Evolutionary conservation across 495 filamentous ascomycete species (phyloP).

Genomic region (Xylaria flabelliformis): DNA sequence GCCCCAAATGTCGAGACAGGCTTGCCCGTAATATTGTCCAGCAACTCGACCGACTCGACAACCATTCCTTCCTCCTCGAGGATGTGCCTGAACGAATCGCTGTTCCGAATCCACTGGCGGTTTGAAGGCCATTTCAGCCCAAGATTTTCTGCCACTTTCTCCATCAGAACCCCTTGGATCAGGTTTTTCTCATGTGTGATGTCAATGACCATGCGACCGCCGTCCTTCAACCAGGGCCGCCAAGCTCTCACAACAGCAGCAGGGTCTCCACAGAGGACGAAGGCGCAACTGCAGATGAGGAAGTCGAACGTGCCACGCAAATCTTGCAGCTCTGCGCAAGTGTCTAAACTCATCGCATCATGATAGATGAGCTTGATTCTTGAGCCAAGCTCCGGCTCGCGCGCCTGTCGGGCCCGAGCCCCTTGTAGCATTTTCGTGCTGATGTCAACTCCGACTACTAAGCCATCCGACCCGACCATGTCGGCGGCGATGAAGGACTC

Average conservation of each 20-base stretch:
- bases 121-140: neutral
- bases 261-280: neutral
- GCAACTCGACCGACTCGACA: neutral
- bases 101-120: neutral
- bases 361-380: neutral
- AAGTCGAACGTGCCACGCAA: neutral
- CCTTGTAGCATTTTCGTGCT: neutral
- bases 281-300: neutral
- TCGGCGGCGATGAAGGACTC: neutral
- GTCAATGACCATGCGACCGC: conserved; percentile 1
- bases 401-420: neutral
- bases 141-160: neutral
- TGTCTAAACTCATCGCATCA: neutral
- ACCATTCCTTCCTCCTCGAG: neutral
- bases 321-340: neutral
- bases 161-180: neutral
- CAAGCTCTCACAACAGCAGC: neutral
- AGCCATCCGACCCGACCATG: neutral
- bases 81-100: neutral
- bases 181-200: neutral
- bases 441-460: neutral
- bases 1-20: neutral
- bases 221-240: neutral
- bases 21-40: neutral
- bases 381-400: neutral